Base-by-base conservation (phyloP, 495 filamentous ascomycete species). In the Talaromyces adpressus region DNA sequence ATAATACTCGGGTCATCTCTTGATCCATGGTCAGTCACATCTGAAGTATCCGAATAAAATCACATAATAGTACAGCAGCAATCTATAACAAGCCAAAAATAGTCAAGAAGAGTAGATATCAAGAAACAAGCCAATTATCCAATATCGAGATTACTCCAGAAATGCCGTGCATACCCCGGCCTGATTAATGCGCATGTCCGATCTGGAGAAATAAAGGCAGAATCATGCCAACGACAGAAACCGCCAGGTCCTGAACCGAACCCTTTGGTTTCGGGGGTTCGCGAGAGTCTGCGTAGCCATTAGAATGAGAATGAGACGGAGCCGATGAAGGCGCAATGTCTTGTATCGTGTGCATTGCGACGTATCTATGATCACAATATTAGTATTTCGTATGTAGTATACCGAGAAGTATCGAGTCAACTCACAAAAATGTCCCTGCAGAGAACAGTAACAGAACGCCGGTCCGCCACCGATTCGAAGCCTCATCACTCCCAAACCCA, bases 261-360 rank as follows among this genome's bases (percentile, higher is more conserved):
- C 79, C 80, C 59, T 80, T 75, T 14, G 73, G 71, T 64, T 73
- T 77, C 45, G 45, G 67, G 63, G 23, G 69, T 18, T 83, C 81
- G 7, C 81, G 69, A 1, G 73, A 68, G 60, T 92, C 89, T 12
- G 82, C 71, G 69, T 89, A 92, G 25, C 90, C 90, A 70, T 91
- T 92, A 27, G 72, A 70, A 34, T 72, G 71, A 7, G 72, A 70
- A 62, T 80, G 79, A 7, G 71, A 58, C 30, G 56, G 30, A 66
- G 62, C 70, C 45, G 57, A 78, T 66, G 59, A 76, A 62, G 65
- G 74, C 63, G 85, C 84, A 52, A 88, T 87, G 68, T 96, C 92
- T 71, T 93, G 91, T 92, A 98, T 97, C 3, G 92, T 91, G 71
- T 98, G 94, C 93, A 97, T 96, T 2, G 94, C 95, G 29, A 98